phyloP scores from a whole-genome alignment of 495 filamentous ascomycete species.

The Bryoglossum gracile region DNA sequence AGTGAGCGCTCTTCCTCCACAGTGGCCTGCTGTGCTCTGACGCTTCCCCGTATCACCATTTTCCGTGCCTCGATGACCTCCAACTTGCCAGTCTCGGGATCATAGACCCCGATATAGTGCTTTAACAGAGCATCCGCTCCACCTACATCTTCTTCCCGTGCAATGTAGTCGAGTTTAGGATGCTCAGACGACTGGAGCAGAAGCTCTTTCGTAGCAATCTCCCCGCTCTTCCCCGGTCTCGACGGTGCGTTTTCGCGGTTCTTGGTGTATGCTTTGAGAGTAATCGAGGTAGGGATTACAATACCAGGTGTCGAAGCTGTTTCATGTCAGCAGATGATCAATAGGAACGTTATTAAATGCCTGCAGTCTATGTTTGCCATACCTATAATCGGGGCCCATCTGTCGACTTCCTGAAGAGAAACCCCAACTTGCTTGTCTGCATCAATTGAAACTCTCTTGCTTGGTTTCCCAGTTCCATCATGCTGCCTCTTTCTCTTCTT shows the following conservation, averaged over 20 bases:
- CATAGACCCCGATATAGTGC: conserved; percentile 82
- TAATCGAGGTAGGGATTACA: conserved; percentile 43
- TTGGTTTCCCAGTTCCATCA: conserved; percentile 45
- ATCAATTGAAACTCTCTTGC: conserved; percentile 57
- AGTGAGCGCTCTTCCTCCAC: conserved; percentile 23
- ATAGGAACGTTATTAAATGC: too few relatives aligned
- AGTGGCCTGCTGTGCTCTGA: conserved; percentile 45
- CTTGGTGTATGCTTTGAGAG: conserved; percentile 59
- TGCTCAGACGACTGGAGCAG: conserved; percentile 71
- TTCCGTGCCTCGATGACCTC: conserved; percentile 70
- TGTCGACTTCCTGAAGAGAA: conserved; percentile 45
- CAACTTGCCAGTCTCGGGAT: conserved; percentile 63
- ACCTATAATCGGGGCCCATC: conserved; percentile 62
- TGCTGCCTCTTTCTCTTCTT: conserved; percentile 70
- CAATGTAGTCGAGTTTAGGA: conserved; percentile 72
- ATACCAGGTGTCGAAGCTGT: conserved; percentile 66
- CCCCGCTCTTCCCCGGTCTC: conserved; percentile 35
- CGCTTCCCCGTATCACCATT: conserved; percentile 58
- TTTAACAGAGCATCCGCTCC: conserved; percentile 57
- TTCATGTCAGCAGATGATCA: conserved; percentile 19
- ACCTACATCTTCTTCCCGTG: conserved; percentile 60
- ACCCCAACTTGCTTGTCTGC: conserved; percentile 46
- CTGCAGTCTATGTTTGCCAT: conserved; percentile 25
- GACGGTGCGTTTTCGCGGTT: conserved; percentile 35
- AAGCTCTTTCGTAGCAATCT: conserved; percentile 49